phyloP scores from a whole-genome alignment of 2,329 filamentous ascomycete species.

The Fusarium sp. region DNA sequence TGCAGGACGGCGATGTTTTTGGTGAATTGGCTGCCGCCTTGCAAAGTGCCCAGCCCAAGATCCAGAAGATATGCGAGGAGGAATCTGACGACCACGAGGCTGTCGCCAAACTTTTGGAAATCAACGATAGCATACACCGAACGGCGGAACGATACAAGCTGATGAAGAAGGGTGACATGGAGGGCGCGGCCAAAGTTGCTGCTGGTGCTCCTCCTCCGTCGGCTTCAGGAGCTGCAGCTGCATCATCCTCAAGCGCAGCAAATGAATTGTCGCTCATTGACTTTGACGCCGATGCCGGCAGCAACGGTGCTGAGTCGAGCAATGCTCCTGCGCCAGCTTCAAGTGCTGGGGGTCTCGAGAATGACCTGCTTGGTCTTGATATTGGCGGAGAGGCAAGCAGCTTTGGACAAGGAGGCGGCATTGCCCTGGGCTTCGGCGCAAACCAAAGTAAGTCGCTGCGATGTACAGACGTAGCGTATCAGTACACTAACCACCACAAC shows the following conservation, averaged over 20 bases:
- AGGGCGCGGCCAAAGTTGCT: slow-evolving; percentile 82
- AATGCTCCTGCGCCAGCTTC: slow-evolving; percentile 44
- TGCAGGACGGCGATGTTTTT: slow-evolving; percentile 73
- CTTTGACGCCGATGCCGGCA: slow-evolving; percentile 72
- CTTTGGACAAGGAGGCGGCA: slow-evolving; percentile 80
- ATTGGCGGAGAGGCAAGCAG: slow-evolving; percentile 69
- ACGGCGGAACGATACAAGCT: slow-evolving; percentile 96
- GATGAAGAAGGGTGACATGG: slow-evolving; percentile 93
- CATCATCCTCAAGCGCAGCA: slow-evolving; percentile 48
- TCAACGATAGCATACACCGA: slow-evolving; percentile 98
- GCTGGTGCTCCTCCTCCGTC: slow-evolving; percentile 69
- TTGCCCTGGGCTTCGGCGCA: slow-evolving; percentile 80
- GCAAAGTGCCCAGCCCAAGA: slow-evolving; percentile 95
- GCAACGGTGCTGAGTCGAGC: slow-evolving; percentile 51
- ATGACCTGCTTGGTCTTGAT: slow-evolving; percentile 89
- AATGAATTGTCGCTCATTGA: slow-evolving; percentile 94
- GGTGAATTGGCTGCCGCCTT: slow-evolving; percentile 89
- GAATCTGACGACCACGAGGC: slow-evolving; percentile 97
- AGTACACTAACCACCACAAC: slow-evolving; percentile 26
- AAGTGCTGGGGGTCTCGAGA: slow-evolving; percentile 76
- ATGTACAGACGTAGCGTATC: neutral
- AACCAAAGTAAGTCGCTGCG: slow-evolving; percentile 67
- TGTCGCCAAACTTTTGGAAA: slow-evolving; percentile 92
- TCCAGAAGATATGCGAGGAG: slow-evolving; percentile 99
- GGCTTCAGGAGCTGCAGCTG: slow-evolving; percentile 73